Conservation (phyloP, 2,329 filamentous ascomycete species). For the Tolypocladium ophioglossoides region DNA sequence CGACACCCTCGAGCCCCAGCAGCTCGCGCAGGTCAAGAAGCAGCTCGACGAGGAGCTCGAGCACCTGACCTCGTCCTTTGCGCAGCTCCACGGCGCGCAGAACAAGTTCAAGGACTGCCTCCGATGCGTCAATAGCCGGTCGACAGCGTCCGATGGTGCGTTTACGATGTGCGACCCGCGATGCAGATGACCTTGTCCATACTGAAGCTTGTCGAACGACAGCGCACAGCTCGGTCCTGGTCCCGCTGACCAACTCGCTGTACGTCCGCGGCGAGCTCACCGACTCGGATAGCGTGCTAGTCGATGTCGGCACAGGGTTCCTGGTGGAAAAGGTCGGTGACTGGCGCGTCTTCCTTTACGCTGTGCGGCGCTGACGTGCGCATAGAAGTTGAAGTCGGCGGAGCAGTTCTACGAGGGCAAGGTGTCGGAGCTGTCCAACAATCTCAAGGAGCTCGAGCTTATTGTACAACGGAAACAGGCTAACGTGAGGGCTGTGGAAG, state of each 20-base stretch:
- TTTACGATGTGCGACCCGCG: background rate
- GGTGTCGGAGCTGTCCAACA: conserved; percentile 39
- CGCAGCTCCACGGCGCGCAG: conserved; percentile 82
- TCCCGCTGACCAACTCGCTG: conserved; percentile 89
- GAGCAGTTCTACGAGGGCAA: conserved; percentile 47
- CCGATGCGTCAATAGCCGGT: conserved; percentile 51
- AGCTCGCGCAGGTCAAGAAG: conserved; percentile 86
- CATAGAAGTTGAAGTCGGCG: conserved; percentile 42
- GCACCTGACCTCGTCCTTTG: conserved; percentile 82
- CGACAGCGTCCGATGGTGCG: conserved; percentile 19
- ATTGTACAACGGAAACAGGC: conserved; percentile 63
- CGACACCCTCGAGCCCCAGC: conserved; percentile 67
- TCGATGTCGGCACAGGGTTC: conserved; percentile 90
- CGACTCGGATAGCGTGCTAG: conserved; percentile 66
- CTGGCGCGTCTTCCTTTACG: background rate
- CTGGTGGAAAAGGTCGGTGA: conserved; percentile 74
- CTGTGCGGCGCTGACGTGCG: conserved; percentile 2
- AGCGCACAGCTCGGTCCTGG: conserved; percentile 54
- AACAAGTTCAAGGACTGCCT: conserved; percentile 88
- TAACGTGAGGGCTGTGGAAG: conserved; percentile 79
- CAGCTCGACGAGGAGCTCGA: conserved; percentile 94
- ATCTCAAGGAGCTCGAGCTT: conserved; percentile 44
- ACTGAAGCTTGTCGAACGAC: background rate
- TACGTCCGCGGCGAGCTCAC: conserved; percentile 81
- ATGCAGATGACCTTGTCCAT: background rate